A percentile compares a stretch with the other conserved stretches of the same genome.
phyloP scores from a whole-genome alignment of 306 rosid genomes.

The Ormosia emarginata region DNA sequence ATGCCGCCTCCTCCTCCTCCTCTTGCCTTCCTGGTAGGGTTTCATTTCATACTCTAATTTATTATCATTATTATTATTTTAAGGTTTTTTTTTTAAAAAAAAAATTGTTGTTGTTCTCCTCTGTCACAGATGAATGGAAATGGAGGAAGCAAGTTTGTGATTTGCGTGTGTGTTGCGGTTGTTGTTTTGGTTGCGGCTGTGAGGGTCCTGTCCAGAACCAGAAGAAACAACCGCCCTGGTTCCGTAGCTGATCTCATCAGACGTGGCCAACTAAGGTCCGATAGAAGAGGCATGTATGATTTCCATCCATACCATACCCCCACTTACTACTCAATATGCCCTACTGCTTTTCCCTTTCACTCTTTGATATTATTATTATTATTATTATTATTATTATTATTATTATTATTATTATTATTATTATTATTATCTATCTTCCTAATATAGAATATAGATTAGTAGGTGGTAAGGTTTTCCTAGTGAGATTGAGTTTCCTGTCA shows the following conservation, averaged over 20 bases:
- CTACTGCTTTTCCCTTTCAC: neutral
- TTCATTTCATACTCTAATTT: neutral
- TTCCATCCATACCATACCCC: constrained; percentile 26
- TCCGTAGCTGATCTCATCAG: constrained; percentile 91
- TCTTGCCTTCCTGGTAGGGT: neutral
- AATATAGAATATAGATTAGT: neutral
- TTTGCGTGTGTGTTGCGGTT: constrained; percentile 63
- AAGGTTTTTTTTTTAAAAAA: neutral
- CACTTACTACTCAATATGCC: neutral
- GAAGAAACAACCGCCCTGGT: constrained; percentile 56
- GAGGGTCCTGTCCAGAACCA: constrained; percentile 37
- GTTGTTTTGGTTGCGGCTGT: constrained; percentile 40
- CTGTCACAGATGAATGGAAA: constrained; percentile 38
- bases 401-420: neutral
- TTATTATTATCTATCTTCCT: neutral
- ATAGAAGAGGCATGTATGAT: constrained; percentile 99
- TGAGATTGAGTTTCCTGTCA: neutral
- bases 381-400: neutral
- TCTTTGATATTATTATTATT: neutral
- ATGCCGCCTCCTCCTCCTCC: neutral
- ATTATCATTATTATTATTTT: neutral
- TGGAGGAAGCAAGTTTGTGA: constrained; percentile 41
- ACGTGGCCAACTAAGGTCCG: constrained; percentile 95
- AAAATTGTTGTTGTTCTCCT: neutral
- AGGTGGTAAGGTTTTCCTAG: neutral